These are phyloP conservation scores for Fagus sylvatica DNA, from an alignment of 306 rosid genomes.

Conservation along the genomic window DNA sequence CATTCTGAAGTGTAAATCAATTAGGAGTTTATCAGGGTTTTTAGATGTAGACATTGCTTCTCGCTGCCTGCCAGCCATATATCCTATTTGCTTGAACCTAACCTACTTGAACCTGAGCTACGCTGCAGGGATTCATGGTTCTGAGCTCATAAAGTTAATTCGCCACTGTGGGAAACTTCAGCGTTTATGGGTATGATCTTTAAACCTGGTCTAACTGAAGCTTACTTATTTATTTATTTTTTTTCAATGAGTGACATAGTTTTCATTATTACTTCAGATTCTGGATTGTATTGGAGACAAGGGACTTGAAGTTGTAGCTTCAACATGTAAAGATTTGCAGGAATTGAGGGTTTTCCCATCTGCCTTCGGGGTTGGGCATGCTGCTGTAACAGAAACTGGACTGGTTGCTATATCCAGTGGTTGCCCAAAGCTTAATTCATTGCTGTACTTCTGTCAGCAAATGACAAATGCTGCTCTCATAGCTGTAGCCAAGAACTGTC, in stretches of 20 bases:
- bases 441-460: conserved; percentile 87
- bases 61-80: conserved; percentile 59
- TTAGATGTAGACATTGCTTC: conserved; percentile 85
- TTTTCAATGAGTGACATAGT: conserved; percentile 9
- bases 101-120: conserved; percentile 85
- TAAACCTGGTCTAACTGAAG: neutral
- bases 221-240: neutral
- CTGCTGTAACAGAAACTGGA: conserved; percentile 78
- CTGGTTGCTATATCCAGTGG: conserved; percentile 80
- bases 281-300: conserved; percentile 85
- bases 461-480: conserved; percentile 96
- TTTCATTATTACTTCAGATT: conserved; percentile 45
- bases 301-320: conserved; percentile 77
- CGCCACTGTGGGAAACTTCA: conserved; percentile 63
- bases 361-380: conserved; percentile 50
- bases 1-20: conserved; percentile 58
- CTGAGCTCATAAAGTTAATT: conserved; percentile 56
- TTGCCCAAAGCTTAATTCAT: conserved; percentile 82
- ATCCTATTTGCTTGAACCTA: conserved; percentile 64
- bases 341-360: conserved; percentile 93
- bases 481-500: conserved; percentile 85
- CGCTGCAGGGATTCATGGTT: conserved; percentile 71
- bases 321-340: conserved; percentile 72
- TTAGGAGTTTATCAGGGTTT: conserved; percentile 83
- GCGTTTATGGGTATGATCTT: conserved; percentile 73